These are phyloP conservation scores for Fonsecaea pedrosoi DNA, from an alignment of 2,329 filamentous ascomycete genomes.

Conservation along the genomic window DNA sequence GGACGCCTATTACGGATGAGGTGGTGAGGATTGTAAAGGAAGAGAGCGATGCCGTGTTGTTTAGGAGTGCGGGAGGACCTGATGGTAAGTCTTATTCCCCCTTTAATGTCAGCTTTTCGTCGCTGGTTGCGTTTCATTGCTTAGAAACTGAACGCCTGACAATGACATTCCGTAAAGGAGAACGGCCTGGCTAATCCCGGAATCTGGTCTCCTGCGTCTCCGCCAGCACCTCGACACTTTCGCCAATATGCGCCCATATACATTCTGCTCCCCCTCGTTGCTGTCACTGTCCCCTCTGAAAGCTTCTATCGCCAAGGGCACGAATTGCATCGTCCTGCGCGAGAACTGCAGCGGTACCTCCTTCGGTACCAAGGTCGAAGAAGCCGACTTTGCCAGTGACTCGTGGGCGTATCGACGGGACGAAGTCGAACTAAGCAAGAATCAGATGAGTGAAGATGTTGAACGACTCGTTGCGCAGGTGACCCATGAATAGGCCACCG, in stretches of 20 bases:
- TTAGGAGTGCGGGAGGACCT: conserved; percentile 71
- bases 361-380: conserved; percentile 56
- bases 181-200: conserved; percentile 37
- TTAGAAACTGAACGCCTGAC: not conserved
- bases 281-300: conserved; percentile 53
- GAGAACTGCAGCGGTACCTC: conserved; percentile 54
- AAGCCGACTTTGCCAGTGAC: conserved; percentile 54
- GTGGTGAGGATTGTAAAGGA: conserved; percentile 63
- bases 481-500: conserved; percentile 49
- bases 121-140: not conserved
- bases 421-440: conserved; percentile 53
- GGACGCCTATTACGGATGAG: conserved; percentile 68
- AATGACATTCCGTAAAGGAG: conserved; percentile 61
- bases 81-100: conserved; percentile 67
- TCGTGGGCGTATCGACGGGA: conserved; percentile 55
- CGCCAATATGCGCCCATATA: conserved; percentile 60
- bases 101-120: conserved; percentile 44
- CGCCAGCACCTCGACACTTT: conserved; percentile 48
- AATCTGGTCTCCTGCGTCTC: conserved; percentile 39
- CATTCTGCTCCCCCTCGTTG: conserved; percentile 52
- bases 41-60: conserved; percentile 70
- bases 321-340: conserved; percentile 72
- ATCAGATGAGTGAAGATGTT: conserved; percentile 57
- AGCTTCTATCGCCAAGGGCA: conserved; percentile 62
- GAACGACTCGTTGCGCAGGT: conserved; percentile 54